Base-by-base conservation (phyloP, 371 early-diverging fungal species). In the Vairimorpha necatrix region DNA sequence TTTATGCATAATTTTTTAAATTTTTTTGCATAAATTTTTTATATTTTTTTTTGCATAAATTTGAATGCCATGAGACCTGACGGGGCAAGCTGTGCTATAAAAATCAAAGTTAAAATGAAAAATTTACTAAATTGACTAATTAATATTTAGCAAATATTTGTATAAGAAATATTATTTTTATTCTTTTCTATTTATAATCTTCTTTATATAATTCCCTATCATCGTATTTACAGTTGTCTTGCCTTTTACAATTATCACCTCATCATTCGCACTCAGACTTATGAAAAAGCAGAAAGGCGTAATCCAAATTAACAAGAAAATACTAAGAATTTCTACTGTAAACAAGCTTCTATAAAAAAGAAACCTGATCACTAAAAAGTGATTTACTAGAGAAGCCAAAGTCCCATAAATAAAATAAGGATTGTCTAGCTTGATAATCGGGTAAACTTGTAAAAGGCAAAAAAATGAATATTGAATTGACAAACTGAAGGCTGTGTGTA, bases 251-350 rank as follows among this genome's bases (percentile, higher is more conserved):
- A 73, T 26, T 24, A 86, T 61, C 2, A 72, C 62, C 18, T 83
- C 80, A 53, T 86, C 86, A 67, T 81, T 82, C 33, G 84, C 86
- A 56, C 82, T 84, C 13, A 86, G 56, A 62, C 78, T 79, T 24
- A 86, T 69, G 68, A 84, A 84, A 78, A 86, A 83, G 26, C 80
- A 74, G 42, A 86, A 81, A 0, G 86, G 86, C 0, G 82, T 80
- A 3, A 73, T 34, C 86, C 86, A 86, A 0, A 86, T 80, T 67
- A 84, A 34, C 24, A 78, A 38, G 70, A 86, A 86, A 26, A 69
- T 74, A 61, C 81, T 67, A 16, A 82, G 20, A 20, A 82, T 76
- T 48, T 80, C 78, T 14, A 84, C n/a, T 68, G 53, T 47, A 30
- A 68, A 53, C 62, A 48, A 71, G 33, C 60, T 69, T 56, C 72